These are phyloP conservation scores for Daldinia sp. DNA, from an alignment of 2,329 filamentous ascomycete genomes.

Conservation along the genomic window DNA sequence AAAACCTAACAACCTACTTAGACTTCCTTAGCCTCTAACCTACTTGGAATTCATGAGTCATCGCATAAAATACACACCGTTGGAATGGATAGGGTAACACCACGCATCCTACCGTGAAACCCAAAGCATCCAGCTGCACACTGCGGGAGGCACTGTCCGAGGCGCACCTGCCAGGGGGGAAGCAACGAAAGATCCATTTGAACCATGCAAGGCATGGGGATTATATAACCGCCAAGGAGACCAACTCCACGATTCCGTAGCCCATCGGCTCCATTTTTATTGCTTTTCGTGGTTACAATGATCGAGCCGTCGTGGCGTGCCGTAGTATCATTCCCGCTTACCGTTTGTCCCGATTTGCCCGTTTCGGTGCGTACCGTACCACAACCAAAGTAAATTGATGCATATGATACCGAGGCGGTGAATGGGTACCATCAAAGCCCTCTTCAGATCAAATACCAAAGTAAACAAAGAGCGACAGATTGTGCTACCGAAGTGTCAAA, in stretches of 20 bases:
- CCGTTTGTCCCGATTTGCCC: slow-evolving; percentile 25
- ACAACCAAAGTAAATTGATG: slow-evolving; percentile 8
- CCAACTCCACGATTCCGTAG: slow-evolving; percentile 33
- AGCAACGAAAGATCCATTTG: slow-evolving; percentile 21
- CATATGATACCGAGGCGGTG: slow-evolving; percentile 24
- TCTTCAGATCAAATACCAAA: not conserved
- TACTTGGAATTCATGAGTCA: slow-evolving; percentile 18
- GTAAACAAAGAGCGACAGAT: not conserved
- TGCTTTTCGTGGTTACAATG: slow-evolving; percentile 31
- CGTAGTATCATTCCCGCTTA: slow-evolving; percentile 30
- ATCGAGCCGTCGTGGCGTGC: slow-evolving; percentile 33
- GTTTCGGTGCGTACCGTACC: slow-evolving; percentile 18
- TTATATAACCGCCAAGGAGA: slow-evolving; percentile 19
- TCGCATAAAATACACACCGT: slow-evolving; percentile 16
- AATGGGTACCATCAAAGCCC: not conserved
- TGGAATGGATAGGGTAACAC: slow-evolving; percentile 26
- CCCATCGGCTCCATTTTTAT: slow-evolving; percentile 32
- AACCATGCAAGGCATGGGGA: slow-evolving; percentile 35
- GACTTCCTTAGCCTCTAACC: not conserved
- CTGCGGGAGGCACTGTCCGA: slow-evolving; percentile 42
- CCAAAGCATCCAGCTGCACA: slow-evolving; percentile 32
- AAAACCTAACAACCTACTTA: not conserved
- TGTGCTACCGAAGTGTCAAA: not conserved
- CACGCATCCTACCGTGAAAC: slow-evolving; percentile 31
- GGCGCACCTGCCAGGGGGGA: slow-evolving; percentile 28